phyloP scores from a whole-genome alignment of 2,329 filamentous ascomycete genomes.

The Arachnomyces sp. region DNA sequence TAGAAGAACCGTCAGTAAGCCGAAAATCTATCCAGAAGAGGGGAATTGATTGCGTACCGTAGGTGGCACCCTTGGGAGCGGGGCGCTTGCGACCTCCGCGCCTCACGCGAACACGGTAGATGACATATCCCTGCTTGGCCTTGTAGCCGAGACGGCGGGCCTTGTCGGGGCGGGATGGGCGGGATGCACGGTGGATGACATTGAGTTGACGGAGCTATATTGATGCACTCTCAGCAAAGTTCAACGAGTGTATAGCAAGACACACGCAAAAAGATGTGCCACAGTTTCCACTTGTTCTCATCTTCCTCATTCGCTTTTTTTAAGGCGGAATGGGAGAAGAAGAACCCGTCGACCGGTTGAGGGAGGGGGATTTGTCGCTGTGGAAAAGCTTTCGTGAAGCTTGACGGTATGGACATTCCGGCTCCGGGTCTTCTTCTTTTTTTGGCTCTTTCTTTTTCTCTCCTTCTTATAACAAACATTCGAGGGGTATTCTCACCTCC shows the following conservation, averaged over 20 bases:
- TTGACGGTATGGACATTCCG: constrained; percentile 20
- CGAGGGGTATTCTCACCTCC: constrained; percentile 58
- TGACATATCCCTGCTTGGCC: constrained; percentile 99
- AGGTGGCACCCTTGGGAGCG: constrained; percentile 95
- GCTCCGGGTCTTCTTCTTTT: too few species aligned
- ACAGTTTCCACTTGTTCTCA: constrained; percentile 21
- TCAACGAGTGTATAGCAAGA: constrained; percentile 99
- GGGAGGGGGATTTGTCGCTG: constrained; percentile 9
- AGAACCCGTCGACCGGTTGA: background rate
- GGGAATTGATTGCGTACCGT: constrained; percentile 57
- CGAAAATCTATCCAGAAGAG: background rate
- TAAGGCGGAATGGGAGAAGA: background rate
- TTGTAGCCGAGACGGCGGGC: constrained; percentile 99
- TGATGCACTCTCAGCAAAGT: constrained; percentile 99
- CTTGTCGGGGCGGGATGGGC: constrained; percentile 98
- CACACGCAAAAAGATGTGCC: constrained; percentile 35
- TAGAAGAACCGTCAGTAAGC: background rate
- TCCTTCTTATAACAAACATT: constrained; percentile 25
- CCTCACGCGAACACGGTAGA: constrained; percentile 98
- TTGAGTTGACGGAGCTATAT: constrained; percentile 99
- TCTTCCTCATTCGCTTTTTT: constrained; percentile 15
- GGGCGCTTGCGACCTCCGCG: constrained; percentile 98
- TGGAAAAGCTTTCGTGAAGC: constrained; percentile 27
- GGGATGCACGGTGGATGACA: constrained; percentile 98
- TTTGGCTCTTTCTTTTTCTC: constrained; percentile 12